phyloP scores from a whole-genome alignment of 192 early-diverging fungal species.

The Coemansia sp. region DNA sequence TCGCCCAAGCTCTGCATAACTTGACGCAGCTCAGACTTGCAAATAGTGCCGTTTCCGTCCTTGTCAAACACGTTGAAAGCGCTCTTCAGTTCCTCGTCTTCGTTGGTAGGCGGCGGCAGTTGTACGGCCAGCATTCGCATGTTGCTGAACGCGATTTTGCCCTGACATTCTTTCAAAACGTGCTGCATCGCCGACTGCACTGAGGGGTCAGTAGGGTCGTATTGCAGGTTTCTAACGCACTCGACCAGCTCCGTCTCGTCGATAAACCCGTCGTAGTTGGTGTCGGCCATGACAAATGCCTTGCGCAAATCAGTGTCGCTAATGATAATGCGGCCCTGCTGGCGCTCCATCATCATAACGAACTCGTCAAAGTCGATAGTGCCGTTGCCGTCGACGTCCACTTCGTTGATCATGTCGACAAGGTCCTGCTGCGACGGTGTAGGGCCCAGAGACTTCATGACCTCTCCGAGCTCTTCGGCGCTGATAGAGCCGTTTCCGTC shows the following conservation, averaged over 20 bases:
- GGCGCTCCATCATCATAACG: slow-evolving; percentile 43
- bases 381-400: slow-evolving; percentile 68
- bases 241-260: background rate
- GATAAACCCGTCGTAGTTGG: slow-evolving; percentile 60
- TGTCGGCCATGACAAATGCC: background rate
- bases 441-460: slow-evolving; percentile 52
- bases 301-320: slow-evolving; percentile 31
- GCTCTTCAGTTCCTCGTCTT: slow-evolving; percentile 24
- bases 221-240: background rate
- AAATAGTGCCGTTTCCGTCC: slow-evolving; percentile 55
- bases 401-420: slow-evolving; percentile 66
- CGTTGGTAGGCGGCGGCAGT: background rate
- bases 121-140: background rate
- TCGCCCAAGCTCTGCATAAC: slow-evolving; percentile 61
- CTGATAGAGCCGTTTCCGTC: slow-evolving; percentile 43
- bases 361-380: slow-evolving; percentile 66
- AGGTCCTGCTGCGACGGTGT: slow-evolving; percentile 64
- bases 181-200: background rate
- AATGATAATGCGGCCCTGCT: slow-evolving; percentile 1
- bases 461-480: slow-evolving; percentile 23
- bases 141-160: background rate
- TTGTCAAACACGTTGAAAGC: slow-evolving; percentile 56
- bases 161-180: background rate
- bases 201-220: background rate
- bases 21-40: slow-evolving; percentile 45